Percentiles rank a stretch among this genome's conserved stretches.
These are phyloP conservation scores for Backusella westeae DNA, from an alignment of 192 early-diverging fungal species.

Conservation along the genomic window DNA sequence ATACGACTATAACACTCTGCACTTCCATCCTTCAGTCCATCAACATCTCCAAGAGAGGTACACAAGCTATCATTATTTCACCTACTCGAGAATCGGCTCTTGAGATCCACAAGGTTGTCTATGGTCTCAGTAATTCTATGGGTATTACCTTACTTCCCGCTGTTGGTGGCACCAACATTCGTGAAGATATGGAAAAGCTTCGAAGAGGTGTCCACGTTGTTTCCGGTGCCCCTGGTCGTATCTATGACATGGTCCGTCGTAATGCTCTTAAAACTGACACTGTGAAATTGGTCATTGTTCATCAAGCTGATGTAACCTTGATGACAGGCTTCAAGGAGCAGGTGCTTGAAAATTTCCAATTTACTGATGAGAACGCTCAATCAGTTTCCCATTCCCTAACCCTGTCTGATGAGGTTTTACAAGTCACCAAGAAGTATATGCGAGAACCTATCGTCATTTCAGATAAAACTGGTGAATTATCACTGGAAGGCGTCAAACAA, in stretches of 20 bases:
- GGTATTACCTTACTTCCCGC: conserved; percentile 89
- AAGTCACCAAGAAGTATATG: conserved; percentile 98
- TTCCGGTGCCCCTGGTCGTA: conserved; percentile 97
- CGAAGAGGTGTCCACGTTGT: conserved; percentile 86
- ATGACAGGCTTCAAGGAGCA: conserved; percentile 98
- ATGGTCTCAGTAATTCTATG: conserved; percentile 94
- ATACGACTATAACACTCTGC: conserved; percentile 99
- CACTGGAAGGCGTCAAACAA: conserved; percentile 88
- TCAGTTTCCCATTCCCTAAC: conserved; percentile 96
- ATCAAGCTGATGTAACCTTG: conserved; percentile 99
- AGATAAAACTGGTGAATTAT: conserved; percentile 95
- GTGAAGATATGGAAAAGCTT: conserved; percentile 85
- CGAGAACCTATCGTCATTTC: conserved; percentile 96
- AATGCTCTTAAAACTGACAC: conserved; percentile 74
- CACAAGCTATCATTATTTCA: conserved; percentile 94
- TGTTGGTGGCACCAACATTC: conserved; percentile 94
- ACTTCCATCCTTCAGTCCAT: conserved; percentile 96
- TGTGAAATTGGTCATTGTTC: conserved; percentile 98
- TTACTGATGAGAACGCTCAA: conserved; percentile 84
- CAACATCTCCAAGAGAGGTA: conserved; percentile 69
- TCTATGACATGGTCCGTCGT: conserved; percentile 97
- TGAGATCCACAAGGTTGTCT: conserved; percentile 94
- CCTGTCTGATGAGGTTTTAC: conserved; percentile 92
- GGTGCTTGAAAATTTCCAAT: conserved; percentile 94
- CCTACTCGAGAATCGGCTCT: conserved; percentile 96